These are phyloP conservation scores for Dothistroma septosporum DNA, from an alignment of 2,329 filamentous ascomycete species.

Conservation along the genomic window DNA sequence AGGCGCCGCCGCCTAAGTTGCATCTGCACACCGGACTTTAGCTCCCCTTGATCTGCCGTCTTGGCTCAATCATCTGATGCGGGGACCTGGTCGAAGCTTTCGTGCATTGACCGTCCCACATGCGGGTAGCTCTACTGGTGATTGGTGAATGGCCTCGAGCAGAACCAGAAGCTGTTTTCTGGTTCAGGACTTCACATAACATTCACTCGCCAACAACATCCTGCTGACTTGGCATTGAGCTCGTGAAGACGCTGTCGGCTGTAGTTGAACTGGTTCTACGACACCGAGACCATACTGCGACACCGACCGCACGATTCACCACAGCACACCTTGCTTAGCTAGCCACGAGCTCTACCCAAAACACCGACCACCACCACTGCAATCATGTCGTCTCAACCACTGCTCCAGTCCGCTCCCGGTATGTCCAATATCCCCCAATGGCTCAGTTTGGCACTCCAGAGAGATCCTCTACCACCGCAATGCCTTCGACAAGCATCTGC, in stretches of 20 bases:
- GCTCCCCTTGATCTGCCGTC: not conserved
- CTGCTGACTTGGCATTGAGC: not conserved
- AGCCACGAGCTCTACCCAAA: not conserved
- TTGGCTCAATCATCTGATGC: not conserved
- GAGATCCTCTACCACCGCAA: too few species aligned
- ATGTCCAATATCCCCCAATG: slow-evolving; percentile 31
- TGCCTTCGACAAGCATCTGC: too few species aligned
- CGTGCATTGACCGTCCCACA: not conserved
- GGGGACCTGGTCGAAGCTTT: not conserved
- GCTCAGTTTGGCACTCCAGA: not conserved
- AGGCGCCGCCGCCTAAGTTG: not conserved
- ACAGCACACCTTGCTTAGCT: not conserved
- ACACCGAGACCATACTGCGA: too few species aligned
- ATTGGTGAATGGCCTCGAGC: not conserved
- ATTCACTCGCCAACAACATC: not conserved
- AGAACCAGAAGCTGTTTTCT: not conserved
- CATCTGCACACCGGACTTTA: not conserved
- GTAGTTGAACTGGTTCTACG: too few species aligned
- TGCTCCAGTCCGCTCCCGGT: slow-evolving; percentile 92
- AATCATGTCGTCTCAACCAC: slow-evolving; percentile 90
- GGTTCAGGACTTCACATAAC: not conserved
- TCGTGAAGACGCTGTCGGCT: not conserved
- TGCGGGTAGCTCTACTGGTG: not conserved
- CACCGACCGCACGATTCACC: not conserved
- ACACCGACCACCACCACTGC: slow-evolving; percentile 12